A percentile compares a stretch with the other conserved stretches of the same genome.
These are phyloP conservation scores for Cystofilobasidium ferigula DNA, from an alignment of 768 basidiomycete species.

Conservation along the genomic window DNA sequence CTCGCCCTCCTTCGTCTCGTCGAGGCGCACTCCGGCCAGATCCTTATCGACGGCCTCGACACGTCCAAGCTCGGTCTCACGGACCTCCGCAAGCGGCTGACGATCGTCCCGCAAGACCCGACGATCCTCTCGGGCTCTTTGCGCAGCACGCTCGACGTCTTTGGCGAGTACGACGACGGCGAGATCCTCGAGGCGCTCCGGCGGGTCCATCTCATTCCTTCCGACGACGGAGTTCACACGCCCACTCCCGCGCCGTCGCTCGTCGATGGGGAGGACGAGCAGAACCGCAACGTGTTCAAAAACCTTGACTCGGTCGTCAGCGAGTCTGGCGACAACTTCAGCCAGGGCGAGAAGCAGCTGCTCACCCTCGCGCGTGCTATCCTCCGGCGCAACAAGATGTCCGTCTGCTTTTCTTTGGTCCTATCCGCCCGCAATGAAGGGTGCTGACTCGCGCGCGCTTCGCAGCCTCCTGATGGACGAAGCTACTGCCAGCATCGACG, in stretches of 20 bases:
- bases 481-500: constrained; percentile 47
- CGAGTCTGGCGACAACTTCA: constrained; percentile 84
- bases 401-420: constrained; percentile 77
- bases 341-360: constrained; percentile 61
- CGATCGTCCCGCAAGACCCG: constrained; percentile 68
- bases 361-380: constrained; percentile 74
- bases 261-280: constrained; percentile 30
- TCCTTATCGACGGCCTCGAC: constrained; percentile 65
- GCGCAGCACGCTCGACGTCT: constrained; percentile 71
- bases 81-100: constrained; percentile 55
- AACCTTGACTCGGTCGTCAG: constrained; percentile 62
- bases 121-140: constrained; percentile 68
- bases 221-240: constrained; percentile 27
- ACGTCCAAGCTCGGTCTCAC: constrained; percentile 69
- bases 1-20: constrained; percentile 82
- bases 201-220: constrained; percentile 38
- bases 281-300: constrained; percentile 64
- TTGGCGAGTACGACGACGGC: constrained; percentile 69
- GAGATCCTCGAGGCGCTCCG: constrained; percentile 48
- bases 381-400: constrained; percentile 63
- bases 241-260: constrained; percentile 10
- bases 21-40: constrained; percentile 66
- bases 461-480: constrained; percentile 34
- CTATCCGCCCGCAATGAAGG: constrained; percentile 39
- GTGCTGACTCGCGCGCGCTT: constrained; percentile 33